Percentiles rank a stretch among this genome's conserved stretches.
phyloP scores from a whole-genome alignment of 805 yeast species.

The Wickerhamiella hasegawae region DNA sequence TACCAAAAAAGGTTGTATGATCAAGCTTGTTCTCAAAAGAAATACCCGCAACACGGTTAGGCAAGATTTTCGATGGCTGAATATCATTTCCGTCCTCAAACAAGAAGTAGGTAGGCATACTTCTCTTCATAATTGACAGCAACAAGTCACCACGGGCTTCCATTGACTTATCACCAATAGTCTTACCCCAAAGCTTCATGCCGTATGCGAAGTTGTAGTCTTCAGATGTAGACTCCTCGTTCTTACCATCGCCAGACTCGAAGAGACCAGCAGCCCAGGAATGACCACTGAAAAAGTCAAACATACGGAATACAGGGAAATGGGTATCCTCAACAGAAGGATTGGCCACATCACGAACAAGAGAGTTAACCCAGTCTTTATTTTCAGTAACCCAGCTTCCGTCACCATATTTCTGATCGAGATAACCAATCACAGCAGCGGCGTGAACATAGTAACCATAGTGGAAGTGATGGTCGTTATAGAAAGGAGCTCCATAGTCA shows the following conservation, averaged over 20 bases:
- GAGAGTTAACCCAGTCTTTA: conserved; percentile 42
- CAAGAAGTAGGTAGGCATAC: conserved; percentile 41
- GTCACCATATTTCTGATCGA: conserved; percentile 37
- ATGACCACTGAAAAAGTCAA: conserved; percentile 64
- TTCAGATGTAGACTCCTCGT: conserved; percentile 59
- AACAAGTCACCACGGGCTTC: conserved; percentile 44
- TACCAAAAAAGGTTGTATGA: conserved; percentile 61
- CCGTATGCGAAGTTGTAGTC: conserved; percentile 61
- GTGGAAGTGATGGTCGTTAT: conserved; percentile 79
- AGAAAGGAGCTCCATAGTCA: conserved; percentile 64
- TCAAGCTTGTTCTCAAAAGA: conserved; percentile 62
- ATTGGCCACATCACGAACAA: conserved; percentile 55
- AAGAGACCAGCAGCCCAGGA: conserved; percentile 66
- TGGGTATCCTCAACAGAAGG: conserved; percentile 34
- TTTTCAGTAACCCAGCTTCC: conserved; percentile 34
- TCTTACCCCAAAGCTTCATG: conserved; percentile 55
- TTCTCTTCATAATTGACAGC: conserved; percentile 37
- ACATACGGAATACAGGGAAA: conserved; percentile 54
- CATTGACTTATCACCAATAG: conserved; percentile 37
- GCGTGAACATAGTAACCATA: conserved; percentile 76
- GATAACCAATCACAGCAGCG: conserved; percentile 57
- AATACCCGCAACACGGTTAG: conserved; percentile 62
- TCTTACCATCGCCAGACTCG: conserved; percentile 50
- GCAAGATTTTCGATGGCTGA: conserved; percentile 37
- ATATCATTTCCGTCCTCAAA: conserved; percentile 33